A percentile compares a stretch with the other conserved stretches of the same genome.
Evolutionary conservation across 192 early-diverging fungal species (phyloP).

Genomic region (Coemansia asiatica): DNA sequence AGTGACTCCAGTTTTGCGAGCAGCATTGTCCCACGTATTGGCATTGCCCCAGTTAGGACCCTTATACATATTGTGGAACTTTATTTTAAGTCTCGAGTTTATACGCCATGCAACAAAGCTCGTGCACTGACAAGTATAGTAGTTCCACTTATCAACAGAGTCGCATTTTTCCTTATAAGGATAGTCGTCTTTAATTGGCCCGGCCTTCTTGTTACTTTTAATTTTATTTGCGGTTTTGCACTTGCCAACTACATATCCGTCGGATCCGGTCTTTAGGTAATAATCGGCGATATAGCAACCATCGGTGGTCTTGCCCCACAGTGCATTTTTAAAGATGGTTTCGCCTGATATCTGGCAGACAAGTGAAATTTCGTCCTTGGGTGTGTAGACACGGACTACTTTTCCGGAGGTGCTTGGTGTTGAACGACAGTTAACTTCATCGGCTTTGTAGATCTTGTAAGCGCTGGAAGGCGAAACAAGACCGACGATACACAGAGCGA

Average conservation of each 20-base stretch:
- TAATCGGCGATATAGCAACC: constrained; percentile 55
- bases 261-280: constrained; percentile 42
- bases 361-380: constrained; percentile 4
- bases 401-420: constrained; percentile 9
- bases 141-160: constrained; percentile 41
- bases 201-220: constrained; percentile 18
- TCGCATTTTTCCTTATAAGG: constrained; percentile 35
- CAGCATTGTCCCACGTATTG: constrained; percentile 18
- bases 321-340: constrained; percentile 23
- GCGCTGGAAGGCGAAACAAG: not conserved
- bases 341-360: constrained; percentile 38
- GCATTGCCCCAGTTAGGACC: constrained; percentile 28
- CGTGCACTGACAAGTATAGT: constrained; percentile 18
- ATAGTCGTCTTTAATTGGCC: constrained; percentile 47
- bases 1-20: constrained; percentile 4
- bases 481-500: not conserved
- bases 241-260: constrained; percentile 25
- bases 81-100: constrained; percentile 41
- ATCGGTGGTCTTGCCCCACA: constrained; percentile 52
- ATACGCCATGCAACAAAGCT: constrained; percentile 50
- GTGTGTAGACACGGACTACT: constrained; percentile 4
- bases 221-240: constrained; percentile 6
- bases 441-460: constrained; percentile 26
- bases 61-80: constrained; percentile 52
- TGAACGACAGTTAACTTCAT: constrained; percentile 16